Evolutionary conservation across 1,284 basidiomycete species (phyloP), one percentile per base, ranked within the genome.

Genomic region (Heliocybe sulcata): DNA sequence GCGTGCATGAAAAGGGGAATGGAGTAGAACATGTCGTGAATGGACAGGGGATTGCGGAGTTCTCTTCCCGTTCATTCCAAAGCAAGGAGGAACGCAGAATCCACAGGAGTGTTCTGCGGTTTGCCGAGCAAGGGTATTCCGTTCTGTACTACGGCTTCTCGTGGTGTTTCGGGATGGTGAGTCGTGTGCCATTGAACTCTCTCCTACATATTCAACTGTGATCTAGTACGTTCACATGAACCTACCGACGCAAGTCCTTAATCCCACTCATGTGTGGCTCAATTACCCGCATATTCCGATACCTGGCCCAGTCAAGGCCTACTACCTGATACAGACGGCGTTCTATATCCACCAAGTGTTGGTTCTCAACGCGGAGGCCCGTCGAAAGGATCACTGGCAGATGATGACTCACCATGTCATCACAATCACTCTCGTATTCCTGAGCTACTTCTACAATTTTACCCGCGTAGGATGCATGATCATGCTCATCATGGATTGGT

Each of bases 341-440:
- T 97, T 95, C 72, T 98, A 97, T 75, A 72, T 91, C 57, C 94
- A 98, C 66, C 93, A 96, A 71, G 76, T 97, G 19, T 77, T 98
- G 58, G 87, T 96, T 55, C 80, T 99, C 68, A 90, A 98, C 69
- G 87, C 93, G n/a, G 96, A 99, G 71, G 94, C 87, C 50, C 80
- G 85, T 54, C 80, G 96, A 55, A 94, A 93, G 66, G 96, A 99
- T 70, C 92, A 97, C 69, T 77, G 78, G 69, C 94, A 98, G 72
- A 99, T 98, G 96, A 90, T 98, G 77, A 76, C 85, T 27, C 96
- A 99, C 73, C 96, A 99, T 70, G 69, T 97, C 63, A 88, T 98
- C 64, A 96, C 94, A 19, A 82, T 95, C 56, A 68, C 78, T 38
- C 82, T 99, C 59, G 84, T 98, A 72, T 68, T 77, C 31, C 67